These are phyloP conservation scores for Auricularia sp. DNA, from an alignment of 768 basidiomycete species.

Conservation along the genomic window DNA sequence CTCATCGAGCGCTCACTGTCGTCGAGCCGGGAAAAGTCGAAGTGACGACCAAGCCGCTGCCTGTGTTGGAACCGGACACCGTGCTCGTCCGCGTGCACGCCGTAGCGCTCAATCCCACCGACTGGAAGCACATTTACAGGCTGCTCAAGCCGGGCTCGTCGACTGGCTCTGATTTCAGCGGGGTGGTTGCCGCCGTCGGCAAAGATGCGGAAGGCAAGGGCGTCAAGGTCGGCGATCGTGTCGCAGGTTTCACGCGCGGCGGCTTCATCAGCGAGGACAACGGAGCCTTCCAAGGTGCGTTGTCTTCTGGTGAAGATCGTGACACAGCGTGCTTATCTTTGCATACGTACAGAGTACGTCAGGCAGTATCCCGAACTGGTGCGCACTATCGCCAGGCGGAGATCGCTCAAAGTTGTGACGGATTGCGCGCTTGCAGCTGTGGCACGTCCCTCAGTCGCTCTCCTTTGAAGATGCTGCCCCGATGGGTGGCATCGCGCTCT, in stretches of 20 bases:
- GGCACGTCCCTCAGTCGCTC: conserved; percentile 11
- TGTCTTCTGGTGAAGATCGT: neutral
- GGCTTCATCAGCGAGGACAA: conserved; percentile 10
- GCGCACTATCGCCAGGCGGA: neutral
- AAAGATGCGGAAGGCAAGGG: conserved; percentile 11
- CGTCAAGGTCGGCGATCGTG: conserved; percentile 13
- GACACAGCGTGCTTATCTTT: neutral
- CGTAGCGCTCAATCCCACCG: conserved; percentile 14
- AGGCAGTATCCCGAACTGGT: conserved; percentile 10
- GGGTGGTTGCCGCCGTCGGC: conserved; percentile 14
- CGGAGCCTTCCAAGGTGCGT: conserved; percentile 14
- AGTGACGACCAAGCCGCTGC: conserved; percentile 7
- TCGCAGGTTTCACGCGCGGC: conserved; percentile 13
- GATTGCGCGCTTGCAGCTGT: conserved; percentile 7
- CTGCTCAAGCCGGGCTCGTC: conserved; percentile 11
- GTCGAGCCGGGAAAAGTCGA: conserved; percentile 6
- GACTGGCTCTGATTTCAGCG: conserved; percentile 15
- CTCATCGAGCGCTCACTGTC: conserved; percentile 5
- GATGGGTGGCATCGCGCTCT: conserved; percentile 14
- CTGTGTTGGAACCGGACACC: neutral
- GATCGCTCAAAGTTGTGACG: neutral
- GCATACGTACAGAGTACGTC: conserved; percentile 10
- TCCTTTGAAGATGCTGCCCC: conserved; percentile 14
- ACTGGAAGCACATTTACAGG: conserved; percentile 14
- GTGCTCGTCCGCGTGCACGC: conserved; percentile 7